A percentile compares a stretch with the other conserved stretches of the same genome.
These are phyloP conservation scores for Plasmodium reichenowi DNA, from an alignment of 169 alveolate species.

Conservation along the genomic window DNA sequence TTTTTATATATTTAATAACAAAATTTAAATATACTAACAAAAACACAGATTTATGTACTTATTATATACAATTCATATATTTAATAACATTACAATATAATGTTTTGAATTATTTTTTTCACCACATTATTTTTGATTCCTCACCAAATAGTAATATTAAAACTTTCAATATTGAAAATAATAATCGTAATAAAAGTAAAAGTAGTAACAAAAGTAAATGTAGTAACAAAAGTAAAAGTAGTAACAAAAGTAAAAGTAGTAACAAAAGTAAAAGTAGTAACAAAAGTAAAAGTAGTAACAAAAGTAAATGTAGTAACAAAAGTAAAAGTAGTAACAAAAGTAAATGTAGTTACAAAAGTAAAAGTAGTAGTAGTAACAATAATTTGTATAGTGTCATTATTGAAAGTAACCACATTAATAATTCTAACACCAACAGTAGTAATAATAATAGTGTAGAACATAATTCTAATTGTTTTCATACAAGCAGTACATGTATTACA, in stretches of 20 bases:
- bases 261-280: neutral
- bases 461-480: no score
- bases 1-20: constrained; percentile 40
- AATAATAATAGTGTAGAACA: no score
- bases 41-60: constrained; percentile 49
- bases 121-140: constrained; percentile 33
- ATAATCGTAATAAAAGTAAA: neutral
- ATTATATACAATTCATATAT: constrained; percentile 58
- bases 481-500: no score
- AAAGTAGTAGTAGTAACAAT: no score
- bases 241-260: neutral
- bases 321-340: neutral
- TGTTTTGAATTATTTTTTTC: constrained; percentile 53
- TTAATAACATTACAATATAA: constrained; percentile 31
- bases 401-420: no score
- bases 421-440: no score
- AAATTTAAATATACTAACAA: constrained; percentile 65
- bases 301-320: neutral
- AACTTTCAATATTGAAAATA: neutral
- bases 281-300: no score
- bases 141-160: neutral
- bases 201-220: neutral
- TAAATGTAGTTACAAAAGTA: neutral
- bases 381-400: no score
- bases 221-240: neutral